Evolutionary conservation across 495 filamentous ascomycete species (phyloP), one percentile per base, ranked within the genome.

Genomic region (Pseudevernia furfuracea): DNA sequence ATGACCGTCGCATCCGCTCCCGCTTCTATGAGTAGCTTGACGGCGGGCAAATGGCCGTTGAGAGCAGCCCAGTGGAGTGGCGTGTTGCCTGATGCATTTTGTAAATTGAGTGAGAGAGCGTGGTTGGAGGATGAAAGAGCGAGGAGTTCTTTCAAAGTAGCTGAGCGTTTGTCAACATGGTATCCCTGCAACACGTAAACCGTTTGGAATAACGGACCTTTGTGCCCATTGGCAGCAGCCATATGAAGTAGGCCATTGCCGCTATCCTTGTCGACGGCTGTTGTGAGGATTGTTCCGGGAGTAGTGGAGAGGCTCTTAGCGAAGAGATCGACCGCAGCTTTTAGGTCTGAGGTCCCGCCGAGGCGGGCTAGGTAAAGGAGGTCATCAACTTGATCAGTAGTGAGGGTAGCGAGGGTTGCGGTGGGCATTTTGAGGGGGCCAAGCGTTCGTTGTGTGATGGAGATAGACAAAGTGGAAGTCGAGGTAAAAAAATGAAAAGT

Each of bases 21-120:
- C 8, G 85, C 84, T 46, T 86, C 79, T 0, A 89, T 76, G 17
- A 97, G 82, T 4, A 84, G 71, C 78, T 94, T 89, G 17, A 96
- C 92, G 30, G 85, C 83, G 38, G 83, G 82, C 4, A 96, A 74
- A 69, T 96, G 91, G 19, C 93, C 92, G 66, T 94, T 93, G 63
- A 96, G 77, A 1, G 91, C 87, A 0, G 92, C 93, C 90, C 91
- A 97, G 77, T 97, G 92, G 60, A 97, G 75, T 1, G 91, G 80
- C 15, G 93, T 96, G 76, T 96, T 96, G 36, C 91, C 92, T 34
- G 86, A 84, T 63, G 82, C 73, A 67, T 97, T 97, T 28, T 71
- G 81, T 75, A 73, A 81, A 75, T 94, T 87, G 41, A 73, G 72
- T 56, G 75, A 76, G 63, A 68, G 67, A 46, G 52, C 64, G 43